phyloP scores from a whole-genome alignment of 2,329 filamentous ascomycete species.

The Monosporascus sp. region DNA sequence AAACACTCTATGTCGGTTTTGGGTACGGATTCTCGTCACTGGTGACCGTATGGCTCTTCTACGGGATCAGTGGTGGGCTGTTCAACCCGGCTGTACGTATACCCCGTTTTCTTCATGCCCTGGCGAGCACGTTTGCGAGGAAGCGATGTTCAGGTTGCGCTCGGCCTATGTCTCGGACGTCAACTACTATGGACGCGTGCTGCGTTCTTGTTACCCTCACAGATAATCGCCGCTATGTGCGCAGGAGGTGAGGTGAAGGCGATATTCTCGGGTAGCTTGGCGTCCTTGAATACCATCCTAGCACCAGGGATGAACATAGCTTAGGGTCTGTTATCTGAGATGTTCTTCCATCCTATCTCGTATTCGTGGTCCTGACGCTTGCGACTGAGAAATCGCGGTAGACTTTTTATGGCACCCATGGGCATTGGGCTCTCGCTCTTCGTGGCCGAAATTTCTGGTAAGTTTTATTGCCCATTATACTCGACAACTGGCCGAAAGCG shows the following conservation, averaged over 20 bases:
- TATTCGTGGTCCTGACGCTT: slow-evolving; percentile 59
- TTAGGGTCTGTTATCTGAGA: slow-evolving; percentile 56
- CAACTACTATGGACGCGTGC: slow-evolving; percentile 41
- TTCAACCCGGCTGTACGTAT: slow-evolving; percentile 34
- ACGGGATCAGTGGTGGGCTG: slow-evolving; percentile 38
- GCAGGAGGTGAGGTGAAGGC: slow-evolving; percentile 49
- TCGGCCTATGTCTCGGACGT: slow-evolving; percentile 46
- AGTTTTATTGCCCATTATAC: neutral
- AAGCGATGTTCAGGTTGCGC: slow-evolving; percentile 31
- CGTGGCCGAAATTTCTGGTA: slow-evolving; percentile 37
- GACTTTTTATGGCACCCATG: slow-evolving; percentile 61
- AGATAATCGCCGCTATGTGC: slow-evolving; percentile 48
- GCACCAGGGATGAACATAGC: slow-evolving; percentile 25
- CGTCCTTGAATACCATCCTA: slow-evolving; percentile 15
- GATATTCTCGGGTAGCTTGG: slow-evolving; percentile 46
- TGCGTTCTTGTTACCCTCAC: slow-evolving; percentile 41
- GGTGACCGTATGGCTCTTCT: slow-evolving; percentile 45
- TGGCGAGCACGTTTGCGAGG: neutral
- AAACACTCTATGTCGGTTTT: slow-evolving; percentile 33
- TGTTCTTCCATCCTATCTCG: slow-evolving; percentile 53
- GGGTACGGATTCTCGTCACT: slow-evolving; percentile 39
- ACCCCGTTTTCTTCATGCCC: neutral
- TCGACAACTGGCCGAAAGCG: neutral
- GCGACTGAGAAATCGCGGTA: slow-evolving; percentile 62
- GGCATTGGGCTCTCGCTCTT: slow-evolving; percentile 63